Conservation (phyloP, 805 yeast genomes). For the Starmerella gropengiesseri region DNA sequence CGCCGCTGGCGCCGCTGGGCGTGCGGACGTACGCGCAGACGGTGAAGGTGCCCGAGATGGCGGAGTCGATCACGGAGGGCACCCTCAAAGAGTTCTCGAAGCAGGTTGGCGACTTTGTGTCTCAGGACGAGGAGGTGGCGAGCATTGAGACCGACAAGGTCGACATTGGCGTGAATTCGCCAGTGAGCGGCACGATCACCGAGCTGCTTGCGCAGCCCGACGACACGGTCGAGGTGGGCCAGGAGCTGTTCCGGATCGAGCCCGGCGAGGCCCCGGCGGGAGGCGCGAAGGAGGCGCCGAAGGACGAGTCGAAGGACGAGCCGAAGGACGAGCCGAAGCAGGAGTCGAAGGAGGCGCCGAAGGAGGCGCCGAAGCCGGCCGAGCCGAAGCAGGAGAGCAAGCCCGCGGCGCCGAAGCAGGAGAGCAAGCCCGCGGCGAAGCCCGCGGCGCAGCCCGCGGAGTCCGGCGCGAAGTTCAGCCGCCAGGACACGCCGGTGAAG, state of each 20-base stretch:
- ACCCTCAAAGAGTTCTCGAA: conserved; percentile 53
- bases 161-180: conserved; percentile 93
- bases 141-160: conserved; percentile 98
- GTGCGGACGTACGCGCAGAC: conserved; percentile 29
- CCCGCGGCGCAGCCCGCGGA: conserved; percentile 27
- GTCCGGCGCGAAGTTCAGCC: conserved; percentile 43
- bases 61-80: conserved; percentile 96
- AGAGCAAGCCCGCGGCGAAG: conserved; percentile 24
- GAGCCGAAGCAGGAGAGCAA: conserved; percentile 26
- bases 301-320: conserved; percentile 22
- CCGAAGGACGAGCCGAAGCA: conserved; percentile 24
- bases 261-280: conserved; percentile 61
- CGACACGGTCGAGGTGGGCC: conserved; percentile 93
- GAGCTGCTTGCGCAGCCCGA: conserved; percentile 76
- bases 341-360: conserved; percentile 31
- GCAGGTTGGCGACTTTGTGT: conserved; percentile 78
- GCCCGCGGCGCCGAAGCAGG: conserved; percentile 30
- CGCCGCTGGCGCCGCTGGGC: conserved; percentile 5
- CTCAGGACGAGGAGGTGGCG: conserved; percentile 80
- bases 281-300: conserved; percentile 30
- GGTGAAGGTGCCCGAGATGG: conserved; percentile 96
- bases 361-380: conserved; percentile 27
- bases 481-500: conserved; percentile 84
- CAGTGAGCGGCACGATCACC: conserved; percentile 77
- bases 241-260: conserved; percentile 78